These are phyloP conservation scores for Rhodomyrtus tomentosa DNA, from an alignment of 345 rosid genomes.

Conservation along the genomic window DNA sequence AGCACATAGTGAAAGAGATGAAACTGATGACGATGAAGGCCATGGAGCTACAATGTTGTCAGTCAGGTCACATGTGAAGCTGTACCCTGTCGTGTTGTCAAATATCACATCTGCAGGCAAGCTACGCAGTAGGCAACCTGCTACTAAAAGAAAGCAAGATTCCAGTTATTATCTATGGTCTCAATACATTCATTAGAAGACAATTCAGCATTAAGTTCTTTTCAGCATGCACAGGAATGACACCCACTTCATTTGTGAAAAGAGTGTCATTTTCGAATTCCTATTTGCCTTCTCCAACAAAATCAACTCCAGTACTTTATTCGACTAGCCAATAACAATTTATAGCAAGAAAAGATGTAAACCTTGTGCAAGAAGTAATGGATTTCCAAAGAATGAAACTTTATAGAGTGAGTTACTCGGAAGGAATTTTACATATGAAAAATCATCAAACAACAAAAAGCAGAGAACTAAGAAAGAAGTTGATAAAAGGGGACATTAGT, in stretches of 20 bases:
- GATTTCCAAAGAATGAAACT: not conserved
- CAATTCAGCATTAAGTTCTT: not conserved
- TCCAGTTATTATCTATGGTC: not conserved
- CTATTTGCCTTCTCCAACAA: not conserved
- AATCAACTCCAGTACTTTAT: not conserved
- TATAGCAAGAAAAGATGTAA: not conserved
- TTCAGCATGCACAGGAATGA: not conserved
- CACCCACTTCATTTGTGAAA: not conserved
- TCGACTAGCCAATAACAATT: not conserved
- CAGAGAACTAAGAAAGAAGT: not conserved
- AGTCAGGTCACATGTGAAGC: constrained; percentile 90
- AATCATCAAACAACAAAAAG: not conserved
- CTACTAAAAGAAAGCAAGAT: constrained; percentile 5
- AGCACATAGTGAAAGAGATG: constrained; percentile 86
- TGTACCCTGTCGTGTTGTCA: constrained; percentile 80
- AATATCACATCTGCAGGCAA: constrained; percentile 67
- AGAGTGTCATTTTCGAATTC: not conserved
- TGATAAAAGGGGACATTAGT: not conserved
- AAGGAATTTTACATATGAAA: not conserved
- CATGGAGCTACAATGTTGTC: constrained; percentile 97
- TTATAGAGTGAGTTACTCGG: not conserved
- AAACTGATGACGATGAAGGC: constrained; percentile 81
- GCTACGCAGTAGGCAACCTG: constrained; percentile 90
- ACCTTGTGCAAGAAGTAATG: not conserved
- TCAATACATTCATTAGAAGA: not conserved